Evolutionary conservation across 2,329 filamentous ascomycete genomes (phyloP).

Genomic region (Penicillium sp.): DNA sequence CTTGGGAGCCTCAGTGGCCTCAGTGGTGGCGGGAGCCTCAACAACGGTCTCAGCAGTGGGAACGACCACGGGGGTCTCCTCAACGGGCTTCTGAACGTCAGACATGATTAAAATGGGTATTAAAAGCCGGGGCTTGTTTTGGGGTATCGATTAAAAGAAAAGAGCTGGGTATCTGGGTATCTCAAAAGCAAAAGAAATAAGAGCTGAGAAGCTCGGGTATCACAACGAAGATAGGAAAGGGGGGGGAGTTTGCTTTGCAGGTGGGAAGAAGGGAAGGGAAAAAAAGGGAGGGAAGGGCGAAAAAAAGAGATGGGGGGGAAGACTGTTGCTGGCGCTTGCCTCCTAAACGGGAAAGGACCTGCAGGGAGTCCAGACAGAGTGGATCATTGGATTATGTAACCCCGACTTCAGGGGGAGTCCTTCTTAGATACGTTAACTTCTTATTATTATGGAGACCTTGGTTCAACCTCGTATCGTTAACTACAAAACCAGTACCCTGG

Average conservation of each 20-base stretch:
- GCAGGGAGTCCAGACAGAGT: constrained; percentile 26
- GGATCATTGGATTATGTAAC: constrained; percentile 22
- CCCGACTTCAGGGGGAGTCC: constrained; percentile 16
- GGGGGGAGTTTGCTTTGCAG: constrained; percentile 23
- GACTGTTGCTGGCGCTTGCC: constrained; percentile 19
- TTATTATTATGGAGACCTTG: background rate
- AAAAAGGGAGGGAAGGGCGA: constrained; percentile 21
- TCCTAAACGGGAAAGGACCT: constrained; percentile 25
- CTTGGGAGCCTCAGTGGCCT: constrained; percentile 13
- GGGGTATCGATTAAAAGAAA: constrained; percentile 26
- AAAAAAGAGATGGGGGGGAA: constrained; percentile 18
- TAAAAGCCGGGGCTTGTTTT: constrained; percentile 15
- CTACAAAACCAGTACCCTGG: background rate
- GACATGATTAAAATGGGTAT: constrained; percentile 29
- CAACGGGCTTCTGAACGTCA: constrained; percentile 27
- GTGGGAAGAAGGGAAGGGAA: constrained; percentile 12
- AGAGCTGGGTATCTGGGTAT: constrained; percentile 24
- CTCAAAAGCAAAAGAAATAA: constrained; percentile 30
- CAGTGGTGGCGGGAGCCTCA: constrained; percentile 10
- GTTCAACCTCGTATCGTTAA: background rate
- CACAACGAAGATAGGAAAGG: constrained; percentile 23
- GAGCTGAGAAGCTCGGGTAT: constrained; percentile 29
- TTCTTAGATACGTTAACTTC: too few species aligned
- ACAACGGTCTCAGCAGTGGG: constrained; percentile 16
- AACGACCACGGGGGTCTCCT: constrained; percentile 26